Evolutionary conservation across 345 rosid species (phyloP), one percentile per base, ranked within the genome.

Genomic region (Moricandia arvensis): DNA sequence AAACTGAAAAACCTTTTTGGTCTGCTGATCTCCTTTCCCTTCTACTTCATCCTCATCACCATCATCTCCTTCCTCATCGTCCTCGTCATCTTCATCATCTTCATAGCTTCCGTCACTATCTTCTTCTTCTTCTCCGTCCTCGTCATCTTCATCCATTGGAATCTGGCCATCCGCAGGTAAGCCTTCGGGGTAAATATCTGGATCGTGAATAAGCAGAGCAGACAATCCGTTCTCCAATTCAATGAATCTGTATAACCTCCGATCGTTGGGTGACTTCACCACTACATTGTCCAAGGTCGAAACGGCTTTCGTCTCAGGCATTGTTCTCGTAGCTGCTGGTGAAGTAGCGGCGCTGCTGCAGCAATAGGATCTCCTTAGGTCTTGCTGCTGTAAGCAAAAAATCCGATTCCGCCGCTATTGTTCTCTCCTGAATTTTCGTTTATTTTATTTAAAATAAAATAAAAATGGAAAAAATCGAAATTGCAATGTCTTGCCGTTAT

Each of bases 121-220:
- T 0, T 81, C 86, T 0, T 45, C 53, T 45, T 80, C 87, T 1
- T 69, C 85, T 0, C 67, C 88, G 0, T 79, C 87, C 0, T 82
- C 87, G 0, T 80, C 86, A 0, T 78, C 85, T 1, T 78, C 85
- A 5, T 80, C 86, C 0, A 26, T 55, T 17, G 67, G 79, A 13
- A 15, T 64, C 33, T 37, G 67, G 5, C 51, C 67, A 63, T 49
- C 30, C 4, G 72, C 65, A 29, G 76, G 66, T 69, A 74, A 33
- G 27, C 88, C 87, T 54, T 82, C 83, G 15, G 88, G 80, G 62
- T 83, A 90, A 78, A 92, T 90, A 83, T 92, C 94, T 47, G 99
- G 97, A 84, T 95, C 99, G 80, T 95, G 97, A 77, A 95, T 85
- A 51, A 95, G 91, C 77, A 95, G 82, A 74, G 94, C 93, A 70